Evolutionary conservation across 2,329 filamentous ascomycete genomes (phyloP), one percentile per base, ranked within the genome.

Genomic region (Trichoderma atrobrunneum): DNA sequence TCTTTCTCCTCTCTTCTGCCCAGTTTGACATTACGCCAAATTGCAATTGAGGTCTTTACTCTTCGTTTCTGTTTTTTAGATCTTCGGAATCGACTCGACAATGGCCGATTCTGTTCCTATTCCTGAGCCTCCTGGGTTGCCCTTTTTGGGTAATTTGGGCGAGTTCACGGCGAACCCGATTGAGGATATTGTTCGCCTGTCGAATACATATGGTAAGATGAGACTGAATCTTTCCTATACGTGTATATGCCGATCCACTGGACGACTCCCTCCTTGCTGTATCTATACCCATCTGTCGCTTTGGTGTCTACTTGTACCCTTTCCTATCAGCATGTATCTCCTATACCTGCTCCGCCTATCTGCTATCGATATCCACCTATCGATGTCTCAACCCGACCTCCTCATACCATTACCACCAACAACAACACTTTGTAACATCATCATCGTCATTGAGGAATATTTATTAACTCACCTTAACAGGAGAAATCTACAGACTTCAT

Each of bases 141-240:
- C 90, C 1, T 79, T 93, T 30, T 74, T 93, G 28, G 91, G 92
- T 32, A 92, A 93, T 75, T 78, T 91, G 34, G 82, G 83, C 69
- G 89, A 92, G 74, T 86, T 94, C 74, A 87, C 91, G 72, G 80
- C 85, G 0, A 85, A 87, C n/a, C 88, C 90, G 0, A 78, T 88
- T 3, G 81, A 84, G 26, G 89, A 89, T 28, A 79, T 92, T 24
- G 78, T 80, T 7, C 83, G 86, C 12, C 82, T 93, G 63, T 87
- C 89, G 28, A 87, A 92, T 54, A 88, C 86, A 72, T 92, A 93
- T 81, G 91, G 91, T 90, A 77, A 74, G 81, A 74, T 72, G 18
- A 51, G 8, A 7, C n/a, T 66, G 14, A 24, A 60, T 60, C 30
- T 60, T 12, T 24, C 7, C 11, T 10, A 60, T 34, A 24, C 28